Evolutionary conservation across 2,329 filamentous ascomycete genomes (phyloP).

Genomic region (Colletotrichum simmondsii): DNA sequence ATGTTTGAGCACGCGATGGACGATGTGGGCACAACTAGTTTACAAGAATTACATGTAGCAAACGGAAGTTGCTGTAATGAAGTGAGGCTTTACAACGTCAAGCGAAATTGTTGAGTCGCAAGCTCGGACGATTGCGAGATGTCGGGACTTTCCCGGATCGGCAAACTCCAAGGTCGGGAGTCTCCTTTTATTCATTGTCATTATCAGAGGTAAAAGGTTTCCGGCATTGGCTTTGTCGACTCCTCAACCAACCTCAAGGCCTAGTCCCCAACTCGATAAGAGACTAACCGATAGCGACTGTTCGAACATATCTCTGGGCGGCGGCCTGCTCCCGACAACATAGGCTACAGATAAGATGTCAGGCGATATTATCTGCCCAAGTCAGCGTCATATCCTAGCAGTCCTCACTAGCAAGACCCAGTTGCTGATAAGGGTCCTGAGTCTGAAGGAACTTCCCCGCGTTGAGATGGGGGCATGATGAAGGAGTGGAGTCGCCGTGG

Average conservation of each 20-base stretch:
- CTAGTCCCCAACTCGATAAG: background rate
- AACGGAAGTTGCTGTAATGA: background rate
- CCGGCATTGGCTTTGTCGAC: background rate
- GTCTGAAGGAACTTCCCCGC: constrained; percentile 16
- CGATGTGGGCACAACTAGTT: constrained; percentile 2
- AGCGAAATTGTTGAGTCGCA: background rate
- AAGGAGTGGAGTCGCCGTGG: constrained; percentile 24
- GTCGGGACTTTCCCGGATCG: background rate
- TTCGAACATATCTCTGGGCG: background rate
- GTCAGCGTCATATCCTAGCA: constrained; percentile 10
- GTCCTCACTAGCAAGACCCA: constrained; percentile 2
- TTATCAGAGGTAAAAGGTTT: background rate
- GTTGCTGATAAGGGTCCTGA: constrained; percentile 17
- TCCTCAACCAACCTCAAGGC: too few relatives aligned
- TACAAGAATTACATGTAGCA: background rate
- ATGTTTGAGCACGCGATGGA: background rate
- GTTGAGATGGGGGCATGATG: constrained; percentile 13
- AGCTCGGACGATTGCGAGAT: background rate
- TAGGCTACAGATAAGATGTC: constrained; percentile 29
- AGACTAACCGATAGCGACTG: background rate
- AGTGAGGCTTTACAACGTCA: background rate
- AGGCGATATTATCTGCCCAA: background rate
- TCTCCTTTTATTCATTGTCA: constrained; percentile 13
- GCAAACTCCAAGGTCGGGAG: background rate
- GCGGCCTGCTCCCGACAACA: background rate